Evolutionary conservation across 495 filamentous ascomycete genomes (phyloP).

Genomic region (Rhypophila decipiens): DNA sequence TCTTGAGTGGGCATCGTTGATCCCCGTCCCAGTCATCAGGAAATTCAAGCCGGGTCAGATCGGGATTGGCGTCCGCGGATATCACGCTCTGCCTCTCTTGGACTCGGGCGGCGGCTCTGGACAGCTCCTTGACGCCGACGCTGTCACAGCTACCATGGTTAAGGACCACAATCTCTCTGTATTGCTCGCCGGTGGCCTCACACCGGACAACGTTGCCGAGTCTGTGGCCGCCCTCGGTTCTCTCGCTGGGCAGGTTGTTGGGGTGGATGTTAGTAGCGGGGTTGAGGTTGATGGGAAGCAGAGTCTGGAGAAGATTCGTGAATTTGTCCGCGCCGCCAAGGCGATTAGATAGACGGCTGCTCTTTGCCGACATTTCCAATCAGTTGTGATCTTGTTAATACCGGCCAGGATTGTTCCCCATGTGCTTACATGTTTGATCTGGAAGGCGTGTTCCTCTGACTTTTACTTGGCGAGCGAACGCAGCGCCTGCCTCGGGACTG

Average conservation of each 20-base stretch:
- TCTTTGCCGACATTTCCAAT: background rate
- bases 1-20: constrained; percentile 77
- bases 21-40: constrained; percentile 85
- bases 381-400: background rate
- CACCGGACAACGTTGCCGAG: constrained; percentile 64
- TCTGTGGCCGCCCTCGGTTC: constrained; percentile 52
- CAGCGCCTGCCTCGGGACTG: too few species aligned
- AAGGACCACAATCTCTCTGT: constrained; percentile 56
- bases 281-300: constrained; percentile 83
- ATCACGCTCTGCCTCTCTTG: constrained; percentile 74
- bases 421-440: too few species aligned
- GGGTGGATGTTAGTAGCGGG: constrained; percentile 89
- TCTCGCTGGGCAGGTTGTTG: constrained; percentile 56
- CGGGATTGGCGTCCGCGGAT: constrained; percentile 66
- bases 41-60: constrained; percentile 68
- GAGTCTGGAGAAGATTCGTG: constrained; percentile 71
- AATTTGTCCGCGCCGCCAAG: constrained; percentile 73
- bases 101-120: constrained; percentile 85
- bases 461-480: too few species aligned
- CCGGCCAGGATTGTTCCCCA: background rate
- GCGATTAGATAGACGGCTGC: constrained; percentile 28
- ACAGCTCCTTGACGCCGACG: constrained; percentile 59
- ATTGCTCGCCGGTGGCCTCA: constrained; percentile 77
- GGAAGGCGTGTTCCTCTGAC: too few species aligned
- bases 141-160: constrained; percentile 55